Evolutionary conservation across 805 yeast genomes (phyloP), one percentile per base, ranked within the genome.

Genomic region (Danielozyma ontarioensis): DNA sequence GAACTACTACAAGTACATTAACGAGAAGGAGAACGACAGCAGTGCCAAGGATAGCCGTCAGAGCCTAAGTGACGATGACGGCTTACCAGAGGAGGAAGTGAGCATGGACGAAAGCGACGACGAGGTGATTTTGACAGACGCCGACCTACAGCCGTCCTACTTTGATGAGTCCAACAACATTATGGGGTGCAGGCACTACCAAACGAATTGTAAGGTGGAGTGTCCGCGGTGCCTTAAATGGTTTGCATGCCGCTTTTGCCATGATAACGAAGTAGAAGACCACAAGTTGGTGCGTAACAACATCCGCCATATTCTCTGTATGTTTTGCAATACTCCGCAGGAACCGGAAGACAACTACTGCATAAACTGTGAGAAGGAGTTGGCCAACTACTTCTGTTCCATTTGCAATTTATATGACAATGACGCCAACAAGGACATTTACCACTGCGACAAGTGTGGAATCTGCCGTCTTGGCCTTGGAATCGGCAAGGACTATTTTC

Each of bases 401-500:
- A 74, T 67, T 31, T 89, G 97, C 62, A 80, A 77, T 39, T 68
- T 89, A 17, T 90, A 83, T 66, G 96, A 88, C 53, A 81, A 83
- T 51, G 93, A 86, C 51, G 65, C 76, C 6, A 62, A 70, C 27
- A 87, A 86, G 50, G 83, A 83, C 41, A 88, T 89, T 16, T 89
- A 88, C 51, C 97, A 89, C 54, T 89, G 97, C 56, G 85, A 80
- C 46, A 83, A 80, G 46, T 89, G 97, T 63, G 96, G 95, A 0
- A 87, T 90, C 34, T 89, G 97, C 55, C 72, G 97, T 11, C 65
- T 90, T 7, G 97, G 97, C 2, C 66, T 83, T 17, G 97, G 97
- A 0, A 59, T 87, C 15, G 93, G 86, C 13, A 81, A 83, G 43
- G 97, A 89, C 57, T 88, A 82, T 48, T 87, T 86, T 64, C 97